Evolutionary conservation across 306 rosid genomes (phyloP), one percentile per base, ranked within the genome.

Genomic region (Pyrus pyrifolia): DNA sequence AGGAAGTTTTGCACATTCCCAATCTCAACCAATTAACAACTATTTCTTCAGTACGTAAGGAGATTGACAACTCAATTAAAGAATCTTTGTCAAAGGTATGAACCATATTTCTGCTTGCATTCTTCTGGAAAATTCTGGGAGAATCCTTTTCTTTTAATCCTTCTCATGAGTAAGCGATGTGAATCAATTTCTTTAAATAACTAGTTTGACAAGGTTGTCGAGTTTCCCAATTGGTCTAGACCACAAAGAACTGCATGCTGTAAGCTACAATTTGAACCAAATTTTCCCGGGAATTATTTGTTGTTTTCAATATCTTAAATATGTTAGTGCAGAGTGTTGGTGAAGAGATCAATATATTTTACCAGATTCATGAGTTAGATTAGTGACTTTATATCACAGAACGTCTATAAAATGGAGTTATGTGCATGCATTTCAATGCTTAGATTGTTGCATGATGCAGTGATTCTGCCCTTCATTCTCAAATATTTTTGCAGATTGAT

Each of bases 1-100:
- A 91, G 83, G 97, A 91, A 85, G 86, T 89, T 71, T 55, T 76
- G 51, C 71, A 75, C 59, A 74, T 83, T 78, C 88, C 91, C 58
- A 82, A 88, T 70, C 64, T 76, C 73, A 83, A 72, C 31, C 84
- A 31, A 60, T 75, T 76, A 27, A 12, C 61, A 45, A 69, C 82
- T 68, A 70, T 71, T 73, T 35, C 89, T 58, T 78, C 86, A 10
- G 84, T 88, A 76, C 74, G 70, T 57, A 78, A 85, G 80, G 91
- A 86, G 79, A 87, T 91, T 75, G 84, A 79, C 83, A 81, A 84
- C 67, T 86, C 91, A 57, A 81, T 91, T 73, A 87, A 77, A 79
- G 79, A 83, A 53, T 86, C 89, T 78, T 61, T 91, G 75, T 86
- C 75, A 72, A 86, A 82, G 91, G 94, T 91, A 35, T 58, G 67